A percentile compares a stretch with the other conserved stretches of the same genome.
Conservation (phyloP, 2,329 filamentous ascomycete species). For the Fusarium foetens region DNA sequence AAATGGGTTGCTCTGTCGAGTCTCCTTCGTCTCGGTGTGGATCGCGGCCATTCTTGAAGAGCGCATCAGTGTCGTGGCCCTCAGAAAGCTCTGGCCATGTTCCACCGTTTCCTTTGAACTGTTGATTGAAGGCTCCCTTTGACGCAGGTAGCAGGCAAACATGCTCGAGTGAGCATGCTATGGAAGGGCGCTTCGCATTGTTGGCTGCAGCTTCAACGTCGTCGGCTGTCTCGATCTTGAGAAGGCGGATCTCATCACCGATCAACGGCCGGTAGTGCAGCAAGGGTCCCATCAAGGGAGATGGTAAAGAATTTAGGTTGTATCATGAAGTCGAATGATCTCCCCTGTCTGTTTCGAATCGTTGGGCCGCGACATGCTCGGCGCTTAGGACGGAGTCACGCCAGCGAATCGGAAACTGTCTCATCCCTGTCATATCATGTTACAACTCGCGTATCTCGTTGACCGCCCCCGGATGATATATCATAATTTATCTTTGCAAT, state of each 20-base stretch:
- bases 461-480: no score
- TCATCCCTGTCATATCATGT: background rate
- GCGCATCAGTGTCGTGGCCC: background rate
- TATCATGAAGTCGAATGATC: background rate
- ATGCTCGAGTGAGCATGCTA: background rate
- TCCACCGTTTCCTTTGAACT: background rate
- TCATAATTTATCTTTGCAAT: no score
- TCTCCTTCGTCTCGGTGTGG: fast-evolving
- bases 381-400: background rate
- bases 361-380: background rate
- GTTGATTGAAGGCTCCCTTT: no score
- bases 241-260: background rate
- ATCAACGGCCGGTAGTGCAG: background rate
- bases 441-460: background rate
- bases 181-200: background rate
- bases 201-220: background rate
- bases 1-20: background rate
- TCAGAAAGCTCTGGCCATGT: background rate
- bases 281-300: background rate
- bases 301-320: background rate
- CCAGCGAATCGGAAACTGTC: background rate
- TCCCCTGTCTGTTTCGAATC: background rate
- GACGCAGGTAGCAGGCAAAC: background rate
- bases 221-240: background rate
- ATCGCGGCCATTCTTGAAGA: background rate